A percentile compares a stretch with the other conserved stretches of the same genome.
Conservation (phyloP, 148 eudicot genomes). For the Camellia sinensis region DNA sequence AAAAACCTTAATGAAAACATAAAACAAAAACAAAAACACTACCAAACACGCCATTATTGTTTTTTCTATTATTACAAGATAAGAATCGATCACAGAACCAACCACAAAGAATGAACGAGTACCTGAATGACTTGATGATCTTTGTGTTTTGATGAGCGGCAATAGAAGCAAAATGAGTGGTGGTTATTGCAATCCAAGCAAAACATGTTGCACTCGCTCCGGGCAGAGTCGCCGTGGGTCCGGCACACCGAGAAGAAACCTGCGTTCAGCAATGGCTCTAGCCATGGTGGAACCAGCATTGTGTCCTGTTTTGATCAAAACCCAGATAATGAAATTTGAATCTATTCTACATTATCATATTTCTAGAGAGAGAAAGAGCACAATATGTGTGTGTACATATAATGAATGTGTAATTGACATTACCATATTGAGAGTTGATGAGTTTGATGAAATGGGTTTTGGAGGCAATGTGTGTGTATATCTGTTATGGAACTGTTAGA, state of each 20-base stretch:
- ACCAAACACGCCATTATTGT: no score
- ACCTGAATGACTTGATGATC: constrained; percentile 95
- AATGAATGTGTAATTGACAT: constrained; percentile 15
- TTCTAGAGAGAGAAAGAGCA: background rate
- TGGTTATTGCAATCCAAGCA: constrained; percentile 68
- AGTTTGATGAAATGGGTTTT: constrained; percentile 10
- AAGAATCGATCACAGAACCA: no score
- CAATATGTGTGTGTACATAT: background rate
- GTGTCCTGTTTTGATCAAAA: constrained; percentile 9
- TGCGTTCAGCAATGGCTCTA: constrained; percentile 63
- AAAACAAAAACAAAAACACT: background rate
- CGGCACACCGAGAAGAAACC: constrained; percentile 68
- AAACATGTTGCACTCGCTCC: constrained; percentile 90
- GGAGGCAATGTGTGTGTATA: constrained; percentile 11
- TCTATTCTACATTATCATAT: background rate
- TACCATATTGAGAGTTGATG: constrained; percentile 20
- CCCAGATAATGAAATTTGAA: background rate
- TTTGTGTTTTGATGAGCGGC: constrained; percentile 71
- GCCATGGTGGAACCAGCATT: constrained; percentile 69
- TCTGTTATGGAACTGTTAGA: constrained; percentile 24
- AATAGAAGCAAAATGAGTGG: constrained; percentile 77
- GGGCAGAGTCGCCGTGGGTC: constrained; percentile 67
- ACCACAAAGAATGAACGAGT: no score
- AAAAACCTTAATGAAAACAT: background rate
- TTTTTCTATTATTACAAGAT: no score